Base-by-base conservation (phyloP, 306 rosid species). In the Trifolium pratense region DNA sequence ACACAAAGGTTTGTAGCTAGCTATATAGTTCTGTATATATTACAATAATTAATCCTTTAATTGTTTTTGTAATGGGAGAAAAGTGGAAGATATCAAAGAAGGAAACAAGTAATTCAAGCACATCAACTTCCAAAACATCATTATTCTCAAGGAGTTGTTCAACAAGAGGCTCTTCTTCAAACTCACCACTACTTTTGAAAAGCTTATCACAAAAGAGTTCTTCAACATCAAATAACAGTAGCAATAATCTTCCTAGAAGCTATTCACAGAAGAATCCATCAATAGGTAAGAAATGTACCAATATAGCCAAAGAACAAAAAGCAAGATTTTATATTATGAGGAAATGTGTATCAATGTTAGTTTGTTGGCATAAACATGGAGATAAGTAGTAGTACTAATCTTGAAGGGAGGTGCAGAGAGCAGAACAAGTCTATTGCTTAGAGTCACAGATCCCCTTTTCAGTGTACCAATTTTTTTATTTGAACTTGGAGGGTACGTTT, bases 241-340 rank as follows among this genome's bases (percentile, higher is more conserved):
- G 5, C 13, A 76, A 76, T 25, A 75, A 75, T 63, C 90, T 90
- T 65, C 86, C 87, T 0, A 69, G 91, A 72, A 93, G 93, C 79
- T 80, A 7, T 15, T 93, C 98, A 0, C 89, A 91, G n/a, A 93
- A 91, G 77, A 80, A 73, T 70, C 45, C 93, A 1, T 84, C 93
- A n/a, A 88, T 91, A 9, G 81, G 97, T 73, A 63, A 75, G 45
- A 93, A 93, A 63, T 93, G 91, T 37, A 91, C 89, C 61, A 85
- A 87, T 71, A 64, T 93, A 13, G 98, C 98, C 0, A 91, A 93
- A 82, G 96, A 93, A 73, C 93, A 93, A 10, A 93, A 89, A 74
- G 97, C 98, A 49, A 93, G 98, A 71, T 93, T 93, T 69, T 93
- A 91, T 84, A 93, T 93, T 80, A 93, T 93, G 91, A 88, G 97